Evolutionary conservation across 2,329 filamentous ascomycete genomes (phyloP), one percentile per base, ranked within the genome.

Genomic region (Ophiostoma sp.): DNA sequence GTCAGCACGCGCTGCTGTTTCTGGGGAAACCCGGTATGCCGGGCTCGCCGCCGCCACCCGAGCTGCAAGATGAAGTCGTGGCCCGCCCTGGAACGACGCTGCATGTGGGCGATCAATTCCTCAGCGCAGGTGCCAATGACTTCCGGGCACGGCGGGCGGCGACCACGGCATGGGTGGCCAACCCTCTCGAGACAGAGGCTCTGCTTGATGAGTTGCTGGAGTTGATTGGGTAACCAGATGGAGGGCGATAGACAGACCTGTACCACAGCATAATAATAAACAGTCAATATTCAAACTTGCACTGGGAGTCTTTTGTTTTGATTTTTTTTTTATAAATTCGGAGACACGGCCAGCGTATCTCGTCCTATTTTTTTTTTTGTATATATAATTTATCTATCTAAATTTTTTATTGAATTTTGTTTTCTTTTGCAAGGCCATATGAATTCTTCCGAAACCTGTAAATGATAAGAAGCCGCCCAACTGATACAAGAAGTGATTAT

Each of bases 141-240:
- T 99, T 98, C 85, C 97, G 98, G 85, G 93, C 95, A 8, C 87
- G 95, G 39, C 89, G 94, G 78, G 95, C 97, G 25, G 96, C 93
- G 45, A 98, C 95, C 0, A 98, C 96, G 28, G 95, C 95, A 0
- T 99, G 96, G 96, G 97, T 99, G 77, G 95, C 96, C 0, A 98
- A 90, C 79, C 96, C 96, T 0, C 86, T 88, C 0, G 96, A 99
- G 86, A 99, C 96, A 39, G 93, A 97, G 52, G 90, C 93, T 77
- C 82, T 98, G 78, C 83, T 99, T 75, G 94, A 98, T 79, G 96
- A 98, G 84, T 84, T 97, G 80, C 86, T 86, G 0, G 86, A 85
- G 69, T 79, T 93, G 79, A 87, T 86, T 81, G 82, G 55, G 0
- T 71, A 59, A 25, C 6, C 3, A 22, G 12, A 33, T 36, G 11